Percentiles rank a stretch among this genome's conserved stretches.
Conservation (phyloP, 1,284 basidiomycete species). For the Apiotrichum porosum region DNA sequence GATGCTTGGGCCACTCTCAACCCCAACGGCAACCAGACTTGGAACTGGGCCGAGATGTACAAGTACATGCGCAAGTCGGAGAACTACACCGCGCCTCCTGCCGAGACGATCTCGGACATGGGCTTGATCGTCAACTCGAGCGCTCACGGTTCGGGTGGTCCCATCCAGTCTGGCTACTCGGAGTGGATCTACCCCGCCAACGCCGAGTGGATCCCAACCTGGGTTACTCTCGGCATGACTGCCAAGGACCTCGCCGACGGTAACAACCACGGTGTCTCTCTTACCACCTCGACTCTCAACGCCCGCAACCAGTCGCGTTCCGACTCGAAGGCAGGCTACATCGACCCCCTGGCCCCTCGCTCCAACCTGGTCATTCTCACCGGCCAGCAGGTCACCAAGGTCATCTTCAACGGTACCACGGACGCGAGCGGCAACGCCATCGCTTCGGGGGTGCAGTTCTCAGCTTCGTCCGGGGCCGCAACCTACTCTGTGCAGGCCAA, state of each 20-base stretch:
- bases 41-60: constrained; percentile 45
- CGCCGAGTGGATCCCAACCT: constrained; percentile 55
- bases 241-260: constrained; percentile 48
- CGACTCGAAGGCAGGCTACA: constrained; percentile 64
- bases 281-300: constrained; percentile 63
- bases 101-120: constrained; percentile 28
- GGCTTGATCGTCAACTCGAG: constrained; percentile 46
- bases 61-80: constrained; percentile 50
- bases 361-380: constrained; percentile 61
- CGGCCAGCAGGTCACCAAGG: constrained; percentile 58
- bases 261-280: constrained; percentile 37
- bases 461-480: constrained; percentile 41
- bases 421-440: constrained; percentile 50
- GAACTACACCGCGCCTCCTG: constrained; percentile 48
- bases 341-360: constrained; percentile 59
- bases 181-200: constrained; percentile 52
- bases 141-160: constrained; percentile 53
- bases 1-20: constrained; percentile 50
- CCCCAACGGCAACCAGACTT: constrained; percentile 35
- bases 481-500: constrained; percentile 53
- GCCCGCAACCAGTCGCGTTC: constrained; percentile 61
- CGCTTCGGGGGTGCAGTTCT: constrained; percentile 60
- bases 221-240: constrained; percentile 51
- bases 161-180: constrained; percentile 49
- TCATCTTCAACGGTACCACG: constrained; percentile 58